A percentile compares a stretch with the other conserved stretches of the same genome.
Evolutionary conservation across 768 basidiomycete species (phyloP).

Genomic region (Cubamyces sp.): DNA sequence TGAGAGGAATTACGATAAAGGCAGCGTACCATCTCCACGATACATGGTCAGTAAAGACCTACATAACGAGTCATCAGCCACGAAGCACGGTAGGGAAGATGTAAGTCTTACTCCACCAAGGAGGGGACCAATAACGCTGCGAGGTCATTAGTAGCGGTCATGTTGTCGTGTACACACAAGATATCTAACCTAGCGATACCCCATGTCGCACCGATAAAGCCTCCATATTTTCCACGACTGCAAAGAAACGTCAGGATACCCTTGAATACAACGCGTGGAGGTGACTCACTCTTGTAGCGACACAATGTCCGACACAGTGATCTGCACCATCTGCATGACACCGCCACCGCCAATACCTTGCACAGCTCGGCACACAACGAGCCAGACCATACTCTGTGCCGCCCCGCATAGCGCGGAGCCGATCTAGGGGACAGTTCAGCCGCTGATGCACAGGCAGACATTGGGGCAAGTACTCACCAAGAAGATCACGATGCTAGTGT

Average conservation of each 20-base stretch:
- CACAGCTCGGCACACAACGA: conserved; percentile 76
- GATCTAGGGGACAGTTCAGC: conserved; percentile 45
- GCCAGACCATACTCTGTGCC: conserved; percentile 77
- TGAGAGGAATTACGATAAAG: conserved; percentile 6
- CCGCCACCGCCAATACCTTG: conserved; percentile 87
- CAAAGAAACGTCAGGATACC: neutral
- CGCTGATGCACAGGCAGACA: neutral
- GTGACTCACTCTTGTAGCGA: conserved; percentile 68
- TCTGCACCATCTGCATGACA: conserved; percentile 74
- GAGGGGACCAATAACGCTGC: conserved; percentile 70
- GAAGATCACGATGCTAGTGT: conserved; percentile 66
- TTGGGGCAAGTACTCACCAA: conserved; percentile 46
- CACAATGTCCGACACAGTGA: conserved; percentile 83
- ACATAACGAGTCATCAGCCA: neutral
- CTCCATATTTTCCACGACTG: conserved; percentile 79
- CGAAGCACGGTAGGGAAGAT: neutral
- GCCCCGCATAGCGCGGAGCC: conserved; percentile 83
- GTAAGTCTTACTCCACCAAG: conserved; percentile 69
- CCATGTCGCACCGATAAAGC: conserved; percentile 79
- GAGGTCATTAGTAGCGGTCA: no score
- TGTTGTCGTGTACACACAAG: conserved; percentile 23
- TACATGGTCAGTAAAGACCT: conserved; percentile 74
- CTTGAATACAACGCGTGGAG: neutral
- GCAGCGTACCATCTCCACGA: conserved; percentile 71
- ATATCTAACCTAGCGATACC: conserved; percentile 56